These are phyloP conservation scores for Wallacemonas collosoma DNA, from an alignment of 208 protist species.

Conservation along the genomic window DNA sequence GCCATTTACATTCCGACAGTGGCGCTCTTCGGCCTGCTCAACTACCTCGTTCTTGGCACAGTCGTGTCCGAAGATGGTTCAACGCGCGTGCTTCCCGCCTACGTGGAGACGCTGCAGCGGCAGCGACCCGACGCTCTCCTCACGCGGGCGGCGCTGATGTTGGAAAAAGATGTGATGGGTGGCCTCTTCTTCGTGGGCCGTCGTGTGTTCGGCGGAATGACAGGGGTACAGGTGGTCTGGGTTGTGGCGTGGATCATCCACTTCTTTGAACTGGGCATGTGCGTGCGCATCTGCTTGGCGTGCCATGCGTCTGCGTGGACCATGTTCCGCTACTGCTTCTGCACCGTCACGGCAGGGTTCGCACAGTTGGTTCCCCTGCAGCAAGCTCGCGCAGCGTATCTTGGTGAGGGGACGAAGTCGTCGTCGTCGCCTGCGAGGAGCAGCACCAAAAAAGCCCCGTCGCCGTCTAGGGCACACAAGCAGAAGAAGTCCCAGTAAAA, in stretches of 20 bases:
- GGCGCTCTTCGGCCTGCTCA: constrained; percentile 55
- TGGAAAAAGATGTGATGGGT: constrained; percentile 56
- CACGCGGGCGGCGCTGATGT: constrained; percentile 18
- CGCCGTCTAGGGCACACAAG: not conserved
- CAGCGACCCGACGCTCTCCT: not conserved
- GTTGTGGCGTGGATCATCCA: constrained; percentile 52
- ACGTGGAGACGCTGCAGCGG: constrained; percentile 17
- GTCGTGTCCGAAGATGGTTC: constrained; percentile 34
- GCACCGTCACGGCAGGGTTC: constrained; percentile 45
- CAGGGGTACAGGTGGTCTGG: constrained; percentile 39
- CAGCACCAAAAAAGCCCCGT: constrained; percentile 4
- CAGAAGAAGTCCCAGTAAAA: constrained; percentile 7
- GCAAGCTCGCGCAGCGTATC: constrained; percentile 33
- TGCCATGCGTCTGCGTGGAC: constrained; percentile 33
- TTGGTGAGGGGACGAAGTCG: not conserved
- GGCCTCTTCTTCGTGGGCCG: constrained; percentile 33
- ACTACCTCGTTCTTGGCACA: constrained; percentile 48
- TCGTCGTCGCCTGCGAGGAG: not conserved
- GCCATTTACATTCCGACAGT: constrained; percentile 36
- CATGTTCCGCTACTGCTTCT: constrained; percentile 38
- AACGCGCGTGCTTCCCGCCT: constrained; percentile 31
- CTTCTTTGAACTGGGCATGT: constrained; percentile 53
- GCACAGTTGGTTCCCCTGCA: constrained; percentile 56
- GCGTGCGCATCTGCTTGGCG: constrained; percentile 43
- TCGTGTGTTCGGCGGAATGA: constrained; percentile 35